Evolutionary conservation across 176 grass and related monocot species (phyloP).

Genomic region (Coix lacrymajobi): DNA sequence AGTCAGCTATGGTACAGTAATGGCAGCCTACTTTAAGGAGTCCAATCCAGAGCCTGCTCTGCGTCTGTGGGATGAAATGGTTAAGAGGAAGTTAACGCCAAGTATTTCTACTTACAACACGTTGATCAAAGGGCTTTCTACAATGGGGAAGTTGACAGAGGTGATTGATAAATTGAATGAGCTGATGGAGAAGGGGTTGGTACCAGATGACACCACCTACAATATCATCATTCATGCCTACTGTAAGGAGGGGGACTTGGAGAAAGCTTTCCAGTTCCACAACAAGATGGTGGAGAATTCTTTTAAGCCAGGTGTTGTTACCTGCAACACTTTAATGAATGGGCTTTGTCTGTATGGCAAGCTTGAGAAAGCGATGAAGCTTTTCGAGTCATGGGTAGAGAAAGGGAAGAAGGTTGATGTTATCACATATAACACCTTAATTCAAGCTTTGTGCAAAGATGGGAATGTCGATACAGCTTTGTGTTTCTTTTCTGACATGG

Average conservation of each 20-base stretch:
- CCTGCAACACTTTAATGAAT: slow-evolving; percentile 90
- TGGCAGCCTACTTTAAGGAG: slow-evolving; percentile 73
- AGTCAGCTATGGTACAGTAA: slow-evolving; percentile 78
- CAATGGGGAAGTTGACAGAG: slow-evolving; percentile 41
- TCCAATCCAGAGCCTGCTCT: slow-evolving; percentile 58
- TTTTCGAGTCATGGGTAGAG: slow-evolving; percentile 76
- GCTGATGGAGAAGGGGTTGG: slow-evolving; percentile 59
- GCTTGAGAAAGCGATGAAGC: slow-evolving; percentile 74
- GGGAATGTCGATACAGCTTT: slow-evolving; percentile 54
- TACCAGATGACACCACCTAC: slow-evolving; percentile 74
- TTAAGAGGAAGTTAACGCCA: slow-evolving; percentile 61
- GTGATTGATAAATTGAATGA: slow-evolving; percentile 70
- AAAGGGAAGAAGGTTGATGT: slow-evolving; percentile 88
- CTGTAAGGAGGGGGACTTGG: slow-evolving; percentile 82
- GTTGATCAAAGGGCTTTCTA: slow-evolving; percentile 76
- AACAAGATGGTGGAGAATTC: slow-evolving; percentile 94
- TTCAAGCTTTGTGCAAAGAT: slow-evolving; percentile 74
- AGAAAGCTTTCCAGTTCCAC: slow-evolving; percentile 91
- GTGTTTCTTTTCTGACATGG: slow-evolving; percentile 63
- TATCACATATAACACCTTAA: slow-evolving; percentile 84
- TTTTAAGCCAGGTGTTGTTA: slow-evolving; percentile 77
- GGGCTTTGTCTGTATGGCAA: slow-evolving; percentile 65
- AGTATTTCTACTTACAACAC: slow-evolving; percentile 66
- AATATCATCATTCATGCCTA: slow-evolving; percentile 94
- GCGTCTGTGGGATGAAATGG: slow-evolving; percentile 81